Evolutionary conservation across 306 rosid genomes (phyloP).

Genomic region (Pyrus pyrifolia): DNA sequence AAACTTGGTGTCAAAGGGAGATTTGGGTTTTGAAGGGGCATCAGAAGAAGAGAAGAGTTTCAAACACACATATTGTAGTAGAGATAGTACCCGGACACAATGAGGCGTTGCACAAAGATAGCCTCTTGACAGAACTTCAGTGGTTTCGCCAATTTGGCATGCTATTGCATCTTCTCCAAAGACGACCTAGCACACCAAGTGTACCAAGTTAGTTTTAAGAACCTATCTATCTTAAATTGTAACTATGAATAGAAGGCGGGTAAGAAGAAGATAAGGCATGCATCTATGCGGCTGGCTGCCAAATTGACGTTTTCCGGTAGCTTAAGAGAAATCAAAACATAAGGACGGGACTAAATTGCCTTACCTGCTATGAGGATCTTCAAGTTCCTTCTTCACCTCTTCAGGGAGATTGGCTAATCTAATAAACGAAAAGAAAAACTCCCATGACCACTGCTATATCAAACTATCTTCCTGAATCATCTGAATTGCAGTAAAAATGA

Average conservation of each 20-base stretch:
- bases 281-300: no score
- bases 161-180: constrained; percentile 84
- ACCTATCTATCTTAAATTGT: constrained; percentile 30
- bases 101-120: constrained; percentile 96
- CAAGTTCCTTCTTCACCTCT: constrained; percentile 67
- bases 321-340: not conserved
- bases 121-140: constrained; percentile 86
- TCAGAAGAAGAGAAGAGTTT: not conserved
- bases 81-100: constrained; percentile 67
- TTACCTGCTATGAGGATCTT: constrained; percentile 85
- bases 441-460: no score
- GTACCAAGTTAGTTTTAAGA: constrained; percentile 1
- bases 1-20: not conserved
- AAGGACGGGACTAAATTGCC: constrained; percentile 8
- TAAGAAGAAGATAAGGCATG: constrained; percentile 3
- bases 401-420: constrained; percentile 77
- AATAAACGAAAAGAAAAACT: not conserved
- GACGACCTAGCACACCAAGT: constrained; percentile 44
- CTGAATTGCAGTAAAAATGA: no score
- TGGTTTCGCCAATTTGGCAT: constrained; percentile 92
- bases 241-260: constrained; percentile 41
- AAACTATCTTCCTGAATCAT: no score
- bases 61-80: not conserved
- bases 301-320: not conserved
- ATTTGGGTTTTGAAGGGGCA: not conserved